Evolutionary conservation across 805 yeast genomes (phyloP).

Genomic region (Hanseniaspora vineae): DNA sequence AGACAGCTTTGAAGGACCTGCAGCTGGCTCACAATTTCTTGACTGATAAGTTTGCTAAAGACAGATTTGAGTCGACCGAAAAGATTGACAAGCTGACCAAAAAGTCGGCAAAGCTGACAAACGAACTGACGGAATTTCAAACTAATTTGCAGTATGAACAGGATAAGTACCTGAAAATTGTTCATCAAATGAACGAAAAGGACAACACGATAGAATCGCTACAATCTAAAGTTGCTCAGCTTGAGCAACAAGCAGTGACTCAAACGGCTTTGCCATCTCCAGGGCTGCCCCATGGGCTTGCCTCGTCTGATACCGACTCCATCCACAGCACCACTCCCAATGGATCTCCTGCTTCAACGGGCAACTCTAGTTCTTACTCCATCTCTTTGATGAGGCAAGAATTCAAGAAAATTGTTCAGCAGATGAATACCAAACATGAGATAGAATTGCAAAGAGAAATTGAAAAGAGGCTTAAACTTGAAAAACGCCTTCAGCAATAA

Average conservation of each 20-base stretch:
- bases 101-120: slow-evolving; percentile 39
- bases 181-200: slow-evolving; percentile 24
- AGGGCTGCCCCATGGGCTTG: slow-evolving; percentile 8
- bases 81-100: slow-evolving; percentile 40
- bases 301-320: slow-evolving; percentile 9
- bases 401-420: slow-evolving; percentile 50
- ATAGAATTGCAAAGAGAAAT: slow-evolving; percentile 44
- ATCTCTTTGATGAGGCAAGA: slow-evolving; percentile 52
- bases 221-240: slow-evolving; percentile 27
- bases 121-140: slow-evolving; percentile 31
- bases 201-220: slow-evolving; percentile 21
- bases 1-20: slow-evolving; percentile 53
- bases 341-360: slow-evolving; percentile 2
- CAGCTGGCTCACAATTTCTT: slow-evolving; percentile 61
- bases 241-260: slow-evolving; percentile 14
- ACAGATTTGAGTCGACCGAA: slow-evolving; percentile 41
- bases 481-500: slow-evolving; percentile 21
- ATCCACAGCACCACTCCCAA: slow-evolving; percentile 10
- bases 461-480: slow-evolving; percentile 34
- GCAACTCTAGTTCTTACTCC: slow-evolving; percentile 20
- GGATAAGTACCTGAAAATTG: slow-evolving; percentile 23
- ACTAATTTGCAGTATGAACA: slow-evolving; percentile 26
- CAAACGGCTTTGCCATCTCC: slow-evolving; percentile 12
- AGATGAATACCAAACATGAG: slow-evolving; percentile 50
- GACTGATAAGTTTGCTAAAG: slow-evolving; percentile 54